Evolutionary conservation across 2,329 filamentous ascomycete genomes (phyloP).

Genomic region (Pleoardoris graminearum): DNA sequence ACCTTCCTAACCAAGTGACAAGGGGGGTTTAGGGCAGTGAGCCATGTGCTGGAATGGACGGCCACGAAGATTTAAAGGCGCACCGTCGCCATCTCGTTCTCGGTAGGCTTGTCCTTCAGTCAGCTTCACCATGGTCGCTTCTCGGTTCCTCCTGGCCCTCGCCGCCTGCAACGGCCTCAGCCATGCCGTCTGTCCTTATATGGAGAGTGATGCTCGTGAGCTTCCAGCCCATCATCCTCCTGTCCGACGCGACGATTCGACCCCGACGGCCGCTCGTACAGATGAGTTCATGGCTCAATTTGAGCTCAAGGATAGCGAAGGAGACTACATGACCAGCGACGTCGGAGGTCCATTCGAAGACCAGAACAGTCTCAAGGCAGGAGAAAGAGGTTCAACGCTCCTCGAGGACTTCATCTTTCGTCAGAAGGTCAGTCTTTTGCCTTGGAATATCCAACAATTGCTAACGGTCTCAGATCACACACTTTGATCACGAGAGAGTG

Average conservation of each 20-base stretch:
- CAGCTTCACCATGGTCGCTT: slow-evolving; percentile 28
- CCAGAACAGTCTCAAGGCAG: slow-evolving; percentile 68
- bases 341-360: slow-evolving; percentile 70
- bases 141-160: slow-evolving; percentile 27
- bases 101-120: slow-evolving; percentile 6
- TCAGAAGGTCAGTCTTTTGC: slow-evolving; percentile 56
- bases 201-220: slow-evolving; percentile 36
- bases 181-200: slow-evolving; percentile 41
- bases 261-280: slow-evolving; percentile 21
- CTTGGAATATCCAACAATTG: neutral
- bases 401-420: slow-evolving; percentile 74
- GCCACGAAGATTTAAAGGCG: slow-evolving; percentile 1
- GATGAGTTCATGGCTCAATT: slow-evolving; percentile 43
- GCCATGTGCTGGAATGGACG: neutral
- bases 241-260: slow-evolving; percentile 32
- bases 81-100: neutral
- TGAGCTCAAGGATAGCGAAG: slow-evolving; percentile 42
- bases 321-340: slow-evolving; percentile 60
- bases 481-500: slow-evolving; percentile 63
- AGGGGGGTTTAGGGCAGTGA: neutral
- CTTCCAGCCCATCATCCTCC: slow-evolving; percentile 34
- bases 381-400: slow-evolving; percentile 67
- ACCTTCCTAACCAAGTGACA: neutral
- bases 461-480: slow-evolving; percentile 7
- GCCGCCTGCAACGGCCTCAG: slow-evolving; percentile 28